These are phyloP conservation scores for Drosera capensis DNA, from an alignment of 148 eudicot genomes.

Conservation along the genomic window DNA sequence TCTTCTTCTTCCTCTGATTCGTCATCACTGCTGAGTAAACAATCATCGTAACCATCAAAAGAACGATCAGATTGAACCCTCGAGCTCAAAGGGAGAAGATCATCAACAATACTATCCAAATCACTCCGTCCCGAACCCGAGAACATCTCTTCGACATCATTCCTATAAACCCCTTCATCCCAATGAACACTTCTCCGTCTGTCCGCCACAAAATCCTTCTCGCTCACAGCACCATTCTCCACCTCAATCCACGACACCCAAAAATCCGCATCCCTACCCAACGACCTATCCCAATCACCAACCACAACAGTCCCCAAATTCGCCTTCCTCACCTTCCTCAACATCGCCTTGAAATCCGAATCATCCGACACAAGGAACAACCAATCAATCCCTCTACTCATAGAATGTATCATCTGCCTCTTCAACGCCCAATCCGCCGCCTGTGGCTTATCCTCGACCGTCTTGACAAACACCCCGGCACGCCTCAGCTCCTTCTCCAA, in stretches of 20 bases:
- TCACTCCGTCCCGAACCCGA: slow-evolving; percentile 20
- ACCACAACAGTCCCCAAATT: slow-evolving; percentile 85
- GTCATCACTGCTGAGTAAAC: slow-evolving; percentile 24
- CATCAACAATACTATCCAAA: slow-evolving; percentile 34
- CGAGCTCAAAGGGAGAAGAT: slow-evolving; percentile 22
- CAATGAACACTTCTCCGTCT: slow-evolving; percentile 14
- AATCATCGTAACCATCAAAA: slow-evolving; percentile 15
- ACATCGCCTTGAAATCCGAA: slow-evolving; percentile 75
- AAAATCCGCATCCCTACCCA: slow-evolving; percentile 71
- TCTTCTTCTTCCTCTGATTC: slow-evolving; percentile 20
- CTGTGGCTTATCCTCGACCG: slow-evolving; percentile 88
- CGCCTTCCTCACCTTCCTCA: slow-evolving; percentile 64
- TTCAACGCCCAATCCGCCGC: slow-evolving; percentile 93
- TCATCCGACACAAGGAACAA: slow-evolving; percentile 75
- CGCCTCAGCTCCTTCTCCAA: slow-evolving; percentile 56
- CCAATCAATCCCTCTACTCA: slow-evolving; percentile 79
- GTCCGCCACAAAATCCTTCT: slow-evolving; percentile 44
- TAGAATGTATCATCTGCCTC: slow-evolving; percentile 55
- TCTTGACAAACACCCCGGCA: slow-evolving; percentile 81
- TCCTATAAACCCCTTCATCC: slow-evolving; percentile 13
- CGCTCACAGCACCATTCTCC: slow-evolving; percentile 66
- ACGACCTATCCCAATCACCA: slow-evolving; percentile 59
- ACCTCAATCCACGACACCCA: slow-evolving; percentile 72
- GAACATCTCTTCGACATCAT: slow-evolving; percentile 20
- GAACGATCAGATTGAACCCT: slow-evolving; percentile 3